phyloP scores from a whole-genome alignment of 768 basidiomycete genomes.

The Kwoniella sp. region DNA sequence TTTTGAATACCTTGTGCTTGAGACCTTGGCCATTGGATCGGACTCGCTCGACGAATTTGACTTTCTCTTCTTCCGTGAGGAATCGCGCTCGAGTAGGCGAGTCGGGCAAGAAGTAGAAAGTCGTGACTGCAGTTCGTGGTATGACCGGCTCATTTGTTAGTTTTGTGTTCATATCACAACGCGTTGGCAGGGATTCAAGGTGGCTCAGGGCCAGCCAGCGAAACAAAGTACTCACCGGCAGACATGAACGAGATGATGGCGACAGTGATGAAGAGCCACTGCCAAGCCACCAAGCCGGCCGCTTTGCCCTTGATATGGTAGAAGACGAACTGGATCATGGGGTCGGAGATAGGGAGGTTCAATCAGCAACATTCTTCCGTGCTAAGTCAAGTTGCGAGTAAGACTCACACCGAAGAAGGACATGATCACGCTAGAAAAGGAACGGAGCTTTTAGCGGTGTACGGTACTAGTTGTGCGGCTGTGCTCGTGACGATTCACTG shows the following conservation, averaged over 20 bases:
- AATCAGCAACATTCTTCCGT: no score
- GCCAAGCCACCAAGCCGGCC: conserved; percentile 28
- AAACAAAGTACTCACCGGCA: conserved; percentile 8
- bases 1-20: conserved; percentile 62
- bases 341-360: no score
- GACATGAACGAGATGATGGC: conserved; percentile 24
- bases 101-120: conserved; percentile 32
- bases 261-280: conserved; percentile 34
- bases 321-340: conserved; percentile 38
- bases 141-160: no score
- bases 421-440: conserved; percentile 5
- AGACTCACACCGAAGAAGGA: conserved; percentile 13
- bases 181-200: neutral
- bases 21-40: conserved; percentile 64
- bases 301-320: conserved; percentile 24
- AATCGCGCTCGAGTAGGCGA: conserved; percentile 29
- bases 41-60: conserved; percentile 35
- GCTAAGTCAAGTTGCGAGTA: no score
- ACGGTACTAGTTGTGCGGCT: no score
- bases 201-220: neutral
- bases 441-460: neutral
- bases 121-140: conserved; percentile 18
- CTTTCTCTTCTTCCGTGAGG: conserved; percentile 58
- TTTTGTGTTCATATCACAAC: no score
- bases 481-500: neutral